phyloP scores from a whole-genome alignment of 169 alveolate genomes.

The Eimeria falciformis region DNA sequence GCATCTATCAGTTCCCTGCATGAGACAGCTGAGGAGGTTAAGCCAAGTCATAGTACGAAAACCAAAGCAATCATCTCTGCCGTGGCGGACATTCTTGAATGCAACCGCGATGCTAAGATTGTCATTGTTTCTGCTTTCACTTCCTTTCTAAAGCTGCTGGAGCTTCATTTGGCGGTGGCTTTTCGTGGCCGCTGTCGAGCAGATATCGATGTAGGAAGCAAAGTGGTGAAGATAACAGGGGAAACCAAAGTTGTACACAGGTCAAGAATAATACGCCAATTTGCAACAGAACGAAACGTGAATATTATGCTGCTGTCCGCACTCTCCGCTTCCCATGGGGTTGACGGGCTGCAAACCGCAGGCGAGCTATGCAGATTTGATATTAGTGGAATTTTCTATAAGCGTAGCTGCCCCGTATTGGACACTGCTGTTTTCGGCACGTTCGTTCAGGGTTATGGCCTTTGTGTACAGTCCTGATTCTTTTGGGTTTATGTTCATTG shows the following conservation, averaged over 20 bases:
- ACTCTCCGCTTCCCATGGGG: neutral
- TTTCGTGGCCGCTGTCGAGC: neutral
- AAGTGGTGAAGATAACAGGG: neutral
- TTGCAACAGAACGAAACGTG: neutral
- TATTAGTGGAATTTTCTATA: neutral
- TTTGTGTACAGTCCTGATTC: too few species aligned
- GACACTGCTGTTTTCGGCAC: neutral
- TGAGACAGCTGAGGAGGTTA: neutral
- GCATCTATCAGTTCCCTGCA: too few species aligned
- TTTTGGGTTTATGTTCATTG: too few species aligned
- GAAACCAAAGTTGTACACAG: neutral
- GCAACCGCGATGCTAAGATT: neutral
- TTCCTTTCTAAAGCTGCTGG: slow-evolving; percentile 1
- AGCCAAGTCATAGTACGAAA: neutral
- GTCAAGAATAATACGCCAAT: neutral
- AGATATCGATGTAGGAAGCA: neutral
- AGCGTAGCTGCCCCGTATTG: neutral
- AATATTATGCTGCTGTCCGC: neutral
- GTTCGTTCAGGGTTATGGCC: too few species aligned
- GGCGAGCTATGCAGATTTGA: neutral
- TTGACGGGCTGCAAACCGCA: slow-evolving; percentile 2
- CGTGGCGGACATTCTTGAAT: neutral
- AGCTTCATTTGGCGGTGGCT: neutral
- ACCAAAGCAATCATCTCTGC: neutral
- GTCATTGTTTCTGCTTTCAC: neutral